phyloP scores from a whole-genome alignment of 805 yeast genomes.

The Metschnikowia baotianmanensis region DNA sequence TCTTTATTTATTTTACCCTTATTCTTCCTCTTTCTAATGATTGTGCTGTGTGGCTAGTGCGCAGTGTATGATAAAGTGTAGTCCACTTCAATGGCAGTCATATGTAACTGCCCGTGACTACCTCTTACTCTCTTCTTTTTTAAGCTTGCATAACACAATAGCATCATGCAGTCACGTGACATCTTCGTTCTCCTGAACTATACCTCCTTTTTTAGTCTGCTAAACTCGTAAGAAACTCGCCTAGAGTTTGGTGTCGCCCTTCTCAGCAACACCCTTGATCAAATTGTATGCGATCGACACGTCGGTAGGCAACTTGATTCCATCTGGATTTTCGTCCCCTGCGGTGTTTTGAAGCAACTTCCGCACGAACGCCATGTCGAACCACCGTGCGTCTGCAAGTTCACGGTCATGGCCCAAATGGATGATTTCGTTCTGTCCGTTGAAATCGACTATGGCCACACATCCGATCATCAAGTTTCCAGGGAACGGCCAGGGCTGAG shows the following conservation, averaged over 20 bases:
- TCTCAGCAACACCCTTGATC: constrained; percentile 41
- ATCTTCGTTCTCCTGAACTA: neutral
- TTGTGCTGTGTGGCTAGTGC: no score
- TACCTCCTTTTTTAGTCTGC: neutral
- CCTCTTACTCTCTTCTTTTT: no score
- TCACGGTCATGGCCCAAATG: constrained; percentile 83
- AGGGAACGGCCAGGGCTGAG: constrained; percentile 99
- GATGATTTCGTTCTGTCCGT: constrained; percentile 62
- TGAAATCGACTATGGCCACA: constrained; percentile 69
- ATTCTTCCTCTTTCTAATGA: no score
- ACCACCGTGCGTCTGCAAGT: constrained; percentile 84
- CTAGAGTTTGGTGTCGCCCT: constrained; percentile 17
- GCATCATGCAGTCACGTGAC: no score
- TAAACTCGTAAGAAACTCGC: neutral
- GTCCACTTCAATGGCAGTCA: no score
- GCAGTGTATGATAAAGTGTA: no score
- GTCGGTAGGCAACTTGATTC: constrained; percentile 41
- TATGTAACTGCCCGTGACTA: no score
- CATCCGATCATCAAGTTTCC: constrained; percentile 94
- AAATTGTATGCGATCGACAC: constrained; percentile 45
- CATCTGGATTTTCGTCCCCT: constrained; percentile 31
- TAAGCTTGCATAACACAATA: no score
- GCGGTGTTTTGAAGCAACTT: constrained; percentile 32
- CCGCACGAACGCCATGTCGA: constrained; percentile 53
- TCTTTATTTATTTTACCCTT: no score